Base-by-base conservation (phyloP, 192 early-diverging fungal species). In the Podila verticillata region DNA sequence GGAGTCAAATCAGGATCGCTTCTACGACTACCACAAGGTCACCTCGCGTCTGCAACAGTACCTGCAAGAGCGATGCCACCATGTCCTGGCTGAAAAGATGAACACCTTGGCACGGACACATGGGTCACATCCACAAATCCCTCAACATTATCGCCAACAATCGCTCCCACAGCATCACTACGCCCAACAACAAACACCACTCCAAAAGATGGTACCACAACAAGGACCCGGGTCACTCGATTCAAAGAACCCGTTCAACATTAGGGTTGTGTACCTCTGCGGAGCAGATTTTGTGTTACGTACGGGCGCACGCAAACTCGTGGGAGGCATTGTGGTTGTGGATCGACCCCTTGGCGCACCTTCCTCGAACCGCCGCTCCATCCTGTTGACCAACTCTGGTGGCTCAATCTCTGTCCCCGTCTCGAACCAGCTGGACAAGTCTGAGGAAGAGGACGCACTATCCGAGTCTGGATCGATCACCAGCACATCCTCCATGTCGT, bases 231-330 rank as follows among this genome's bases (percentile, higher is more conserved):
- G 75, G 75, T 78, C 75, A 78, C 69, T 66, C 49, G 35, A 67
- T 24, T 29, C 31, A 65, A 61, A 22, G 74, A 78, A 83, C 58
- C 75, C 70, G 17, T 66, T 63, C 72, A 73, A 72, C 31, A 79
- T 83, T 51, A 73, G 72, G 58, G 82, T 83, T 28, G 70, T 79
- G 48, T 83, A 83, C 72, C 58, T 83, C 48, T 83, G 82, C 70
- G 82, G 82, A 19, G 72, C 70, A 15, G 82, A 83, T 57, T 78
- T 79, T 68, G 74, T 79, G 7, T 66, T 83, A 31, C 39, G 67
- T 35, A 83, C 82, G 19, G 82, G 82, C 48, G 71, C 77, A 72
- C 65, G 63, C 51, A 72, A 80, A 39, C 58, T 80, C 12, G 30
- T 60, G 9, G 66, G 66, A 12, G 77, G 77, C 8, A 72, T 80